Conservation (phyloP, 441 rosid species). For the Aleurites moluccanus region DNA sequence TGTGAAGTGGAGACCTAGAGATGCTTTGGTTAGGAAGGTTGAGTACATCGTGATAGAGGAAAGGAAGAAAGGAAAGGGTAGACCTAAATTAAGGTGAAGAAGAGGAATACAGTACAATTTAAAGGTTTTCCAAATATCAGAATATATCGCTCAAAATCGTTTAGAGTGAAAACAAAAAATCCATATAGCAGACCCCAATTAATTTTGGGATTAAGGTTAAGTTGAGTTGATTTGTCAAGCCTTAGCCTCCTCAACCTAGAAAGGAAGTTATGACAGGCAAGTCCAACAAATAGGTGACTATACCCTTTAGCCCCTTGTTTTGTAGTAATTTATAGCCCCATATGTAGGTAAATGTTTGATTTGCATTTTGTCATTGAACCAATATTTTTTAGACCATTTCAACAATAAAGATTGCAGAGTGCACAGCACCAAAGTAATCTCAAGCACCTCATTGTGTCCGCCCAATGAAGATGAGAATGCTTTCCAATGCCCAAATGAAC, state of each 20-base stretch:
- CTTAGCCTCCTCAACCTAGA: neutral
- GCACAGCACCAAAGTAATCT: neutral
- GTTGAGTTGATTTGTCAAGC: too few species aligned
- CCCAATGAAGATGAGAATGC: slow-evolving; percentile 92
- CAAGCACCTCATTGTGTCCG: slow-evolving; percentile 65
- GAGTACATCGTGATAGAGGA: too few species aligned
- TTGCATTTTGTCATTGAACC: neutral
- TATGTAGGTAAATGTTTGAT: neutral
- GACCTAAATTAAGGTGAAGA: too few species aligned
- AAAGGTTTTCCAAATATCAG: too few species aligned
- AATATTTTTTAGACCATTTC: neutral
- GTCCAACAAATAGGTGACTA: neutral
- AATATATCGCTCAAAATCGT: too few species aligned
- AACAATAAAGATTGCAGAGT: neutral
- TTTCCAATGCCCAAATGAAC: slow-evolving; percentile 70
- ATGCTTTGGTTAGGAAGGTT: too few species aligned
- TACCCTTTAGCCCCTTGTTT: neutral
- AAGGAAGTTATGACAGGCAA: neutral
- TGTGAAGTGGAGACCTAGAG: too few species aligned
- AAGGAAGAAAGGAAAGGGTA: too few species aligned
- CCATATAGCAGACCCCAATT: too few species aligned
- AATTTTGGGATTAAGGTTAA: too few species aligned
- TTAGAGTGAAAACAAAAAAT: too few species aligned
- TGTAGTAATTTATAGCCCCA: neutral
- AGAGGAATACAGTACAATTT: too few species aligned